A percentile compares a stretch with the other conserved stretches of the same genome.
Conservation (phyloP, 768 basidiomycete genomes). For the Clitopilus hobsonii region DNA sequence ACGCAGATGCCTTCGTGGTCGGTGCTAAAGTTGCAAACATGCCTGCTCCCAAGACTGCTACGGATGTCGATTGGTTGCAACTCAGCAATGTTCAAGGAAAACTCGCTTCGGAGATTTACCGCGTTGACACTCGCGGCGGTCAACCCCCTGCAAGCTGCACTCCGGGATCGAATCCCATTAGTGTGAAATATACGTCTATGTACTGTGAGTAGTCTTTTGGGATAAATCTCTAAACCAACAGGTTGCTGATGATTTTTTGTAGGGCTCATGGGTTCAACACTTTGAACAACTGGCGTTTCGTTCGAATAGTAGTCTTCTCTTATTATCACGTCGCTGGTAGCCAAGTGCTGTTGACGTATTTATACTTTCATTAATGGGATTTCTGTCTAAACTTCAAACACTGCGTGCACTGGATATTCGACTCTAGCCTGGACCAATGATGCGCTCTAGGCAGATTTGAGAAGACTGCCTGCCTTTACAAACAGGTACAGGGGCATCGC, state of each 20-base stretch:
- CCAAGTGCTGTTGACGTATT: not conserved
- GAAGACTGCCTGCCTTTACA: constrained; percentile 7
- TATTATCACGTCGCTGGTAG: not conserved
- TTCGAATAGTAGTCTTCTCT: not conserved
- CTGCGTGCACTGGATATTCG: too few relatives aligned
- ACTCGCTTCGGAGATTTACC: constrained; percentile 46
- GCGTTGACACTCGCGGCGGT: constrained; percentile 49
- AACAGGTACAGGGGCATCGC: constrained; percentile 8
- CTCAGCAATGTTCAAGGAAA: constrained; percentile 41
- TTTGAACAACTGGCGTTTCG: constrained; percentile 2
- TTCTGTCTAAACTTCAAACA: not conserved
- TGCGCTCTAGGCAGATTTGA: too few relatives aligned
- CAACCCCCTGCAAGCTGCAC: constrained; percentile 48
- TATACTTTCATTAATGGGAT: not conserved
- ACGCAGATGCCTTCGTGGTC: constrained; percentile 41
- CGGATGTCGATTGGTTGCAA: constrained; percentile 54
- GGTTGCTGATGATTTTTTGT: not conserved
- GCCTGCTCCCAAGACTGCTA: constrained; percentile 31
- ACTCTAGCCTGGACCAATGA: too few relatives aligned
- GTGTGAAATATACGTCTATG: constrained; percentile 46
- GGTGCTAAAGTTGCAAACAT: constrained; percentile 37
- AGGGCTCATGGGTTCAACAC: constrained; percentile 19
- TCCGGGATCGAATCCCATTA: constrained; percentile 33
- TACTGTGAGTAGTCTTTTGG: constrained; percentile 37
- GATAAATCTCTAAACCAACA: not conserved